These are phyloP conservation scores for Mentha longifolia DNA, from an alignment of 257 asterid genomes.

Conservation along the genomic window DNA sequence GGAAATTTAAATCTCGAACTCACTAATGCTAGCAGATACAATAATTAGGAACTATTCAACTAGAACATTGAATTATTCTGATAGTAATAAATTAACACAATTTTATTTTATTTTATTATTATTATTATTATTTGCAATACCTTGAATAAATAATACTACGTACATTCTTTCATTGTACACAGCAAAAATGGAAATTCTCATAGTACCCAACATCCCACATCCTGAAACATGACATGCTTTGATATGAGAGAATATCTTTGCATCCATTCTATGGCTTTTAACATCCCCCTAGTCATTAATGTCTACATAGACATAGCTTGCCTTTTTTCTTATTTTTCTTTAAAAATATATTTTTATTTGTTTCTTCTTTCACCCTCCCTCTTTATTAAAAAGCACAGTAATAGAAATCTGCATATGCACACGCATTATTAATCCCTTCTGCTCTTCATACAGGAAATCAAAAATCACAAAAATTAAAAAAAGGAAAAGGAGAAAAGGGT, in stretches of 20 bases:
- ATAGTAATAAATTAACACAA: slow-evolving; percentile 3
- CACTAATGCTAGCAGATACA: neutral
- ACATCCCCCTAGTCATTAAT: slow-evolving; percentile 1
- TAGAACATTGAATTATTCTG: neutral
- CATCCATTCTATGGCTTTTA: slow-evolving; percentile 30
- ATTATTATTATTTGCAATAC: no score
- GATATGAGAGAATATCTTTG: neutral
- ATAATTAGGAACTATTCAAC: neutral
- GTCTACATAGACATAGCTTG: no score
- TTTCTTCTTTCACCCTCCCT: neutral
- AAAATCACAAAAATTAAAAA: neutral
- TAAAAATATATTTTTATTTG: no score
- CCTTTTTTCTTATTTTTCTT: no score
- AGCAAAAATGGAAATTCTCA: slow-evolving; percentile 26
- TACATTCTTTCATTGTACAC: slow-evolving; percentile 1
- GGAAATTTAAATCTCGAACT: slow-evolving; percentile 17
- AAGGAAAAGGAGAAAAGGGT: neutral
- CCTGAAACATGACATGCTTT: slow-evolving; percentile 39
- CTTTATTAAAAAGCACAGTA: neutral
- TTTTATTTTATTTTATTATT: no score
- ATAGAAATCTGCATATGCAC: neutral
- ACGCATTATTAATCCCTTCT: neutral
- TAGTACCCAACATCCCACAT: slow-evolving; percentile 41
- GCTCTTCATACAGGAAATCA: slow-evolving; percentile 14
- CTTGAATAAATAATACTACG: neutral